A percentile compares a stretch with the other conserved stretches of the same genome.
Conservation (phyloP, 2,329 filamentous ascomycete genomes). For the Zymoseptoria ardabiliae region DNA sequence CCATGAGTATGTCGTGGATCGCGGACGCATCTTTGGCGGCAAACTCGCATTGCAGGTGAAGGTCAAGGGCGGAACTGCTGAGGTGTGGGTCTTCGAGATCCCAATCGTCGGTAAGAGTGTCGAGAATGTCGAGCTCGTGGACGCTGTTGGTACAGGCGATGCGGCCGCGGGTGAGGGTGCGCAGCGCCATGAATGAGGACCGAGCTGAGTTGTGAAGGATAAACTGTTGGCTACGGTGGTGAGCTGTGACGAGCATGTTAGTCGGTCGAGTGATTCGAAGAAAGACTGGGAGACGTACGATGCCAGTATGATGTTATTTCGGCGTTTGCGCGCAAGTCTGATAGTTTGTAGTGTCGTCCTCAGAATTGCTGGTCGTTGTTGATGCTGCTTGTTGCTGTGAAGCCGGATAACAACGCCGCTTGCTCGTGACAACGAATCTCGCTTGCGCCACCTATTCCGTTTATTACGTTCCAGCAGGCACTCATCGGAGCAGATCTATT, state of each 20-base stretch:
- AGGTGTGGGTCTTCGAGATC: not conserved
- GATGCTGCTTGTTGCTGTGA: not conserved
- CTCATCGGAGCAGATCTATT: not conserved
- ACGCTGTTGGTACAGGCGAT: constrained; percentile 6
- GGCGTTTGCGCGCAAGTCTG: not conserved
- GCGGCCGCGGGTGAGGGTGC: constrained; percentile 3
- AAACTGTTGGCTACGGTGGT: not conserved
- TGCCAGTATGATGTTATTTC: not conserved
- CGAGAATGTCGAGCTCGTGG: constrained; percentile 4
- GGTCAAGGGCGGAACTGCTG: constrained; percentile 2
- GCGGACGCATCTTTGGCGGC: constrained; percentile 6
- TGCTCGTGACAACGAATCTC: not conserved
- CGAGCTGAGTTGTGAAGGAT: not conserved
- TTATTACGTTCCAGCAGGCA: not conserved
- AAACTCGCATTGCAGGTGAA: constrained; percentile 9
- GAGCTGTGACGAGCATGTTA: not conserved
- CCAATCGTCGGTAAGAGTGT: constrained; percentile 8
- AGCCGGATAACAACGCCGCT: not conserved
- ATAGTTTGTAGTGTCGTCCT: not conserved
- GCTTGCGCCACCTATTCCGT: not conserved
- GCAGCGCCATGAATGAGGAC: not conserved
- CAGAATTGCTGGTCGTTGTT: not conserved
- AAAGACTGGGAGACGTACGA: not conserved
- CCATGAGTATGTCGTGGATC: constrained; percentile 6
- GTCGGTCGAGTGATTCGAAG: not conserved